These are phyloP conservation scores for Yamadazyma blattariae DNA, from an alignment of 1,139 yeast species.

Conservation along the genomic window DNA sequence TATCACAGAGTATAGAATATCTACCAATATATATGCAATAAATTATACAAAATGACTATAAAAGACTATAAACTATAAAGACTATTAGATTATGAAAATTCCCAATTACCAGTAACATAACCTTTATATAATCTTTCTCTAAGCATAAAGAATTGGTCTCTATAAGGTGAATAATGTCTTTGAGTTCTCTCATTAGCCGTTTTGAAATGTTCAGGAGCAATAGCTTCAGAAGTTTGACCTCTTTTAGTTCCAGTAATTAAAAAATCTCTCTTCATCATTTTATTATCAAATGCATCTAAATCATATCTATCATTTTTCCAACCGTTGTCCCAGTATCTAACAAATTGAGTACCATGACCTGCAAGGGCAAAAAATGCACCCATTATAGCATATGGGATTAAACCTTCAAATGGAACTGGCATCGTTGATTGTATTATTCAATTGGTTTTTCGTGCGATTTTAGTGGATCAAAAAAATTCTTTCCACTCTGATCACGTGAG, in stretches of 20 bases:
- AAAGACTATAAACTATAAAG: too few relatives aligned
- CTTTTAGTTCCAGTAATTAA: constrained; percentile 72
- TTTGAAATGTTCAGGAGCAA: constrained; percentile 69
- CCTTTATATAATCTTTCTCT: constrained; percentile 53
- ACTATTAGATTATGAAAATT: constrained; percentile 31
- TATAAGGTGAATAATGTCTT: constrained; percentile 48
- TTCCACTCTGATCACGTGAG: too few relatives aligned
- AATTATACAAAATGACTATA: too few relatives aligned
- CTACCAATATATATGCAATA: too few relatives aligned
- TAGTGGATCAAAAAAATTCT: neutral
- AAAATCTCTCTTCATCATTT: constrained; percentile 69
- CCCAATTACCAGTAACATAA: constrained; percentile 48
- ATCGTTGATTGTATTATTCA: constrained; percentile 14
- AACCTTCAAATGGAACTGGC: constrained; percentile 54
- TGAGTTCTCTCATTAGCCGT: constrained; percentile 34
- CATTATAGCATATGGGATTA: constrained; percentile 49
- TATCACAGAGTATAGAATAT: too few relatives aligned
- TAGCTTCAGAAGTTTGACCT: constrained; percentile 64
- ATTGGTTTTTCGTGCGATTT: constrained; percentile 1
- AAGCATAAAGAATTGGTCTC: constrained; percentile 46
- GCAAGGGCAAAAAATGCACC: constrained; percentile 48
- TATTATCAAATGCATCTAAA: constrained; percentile 45
- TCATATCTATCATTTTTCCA: constrained; percentile 50
- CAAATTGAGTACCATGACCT: constrained; percentile 45
- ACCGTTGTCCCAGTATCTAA: constrained; percentile 53